Percentiles rank a stretch among this genome's conserved stretches.
These are phyloP conservation scores for Musa balbisiana DNA, from an alignment of 202 grass and related monocot genomes.

Conservation along the genomic window DNA sequence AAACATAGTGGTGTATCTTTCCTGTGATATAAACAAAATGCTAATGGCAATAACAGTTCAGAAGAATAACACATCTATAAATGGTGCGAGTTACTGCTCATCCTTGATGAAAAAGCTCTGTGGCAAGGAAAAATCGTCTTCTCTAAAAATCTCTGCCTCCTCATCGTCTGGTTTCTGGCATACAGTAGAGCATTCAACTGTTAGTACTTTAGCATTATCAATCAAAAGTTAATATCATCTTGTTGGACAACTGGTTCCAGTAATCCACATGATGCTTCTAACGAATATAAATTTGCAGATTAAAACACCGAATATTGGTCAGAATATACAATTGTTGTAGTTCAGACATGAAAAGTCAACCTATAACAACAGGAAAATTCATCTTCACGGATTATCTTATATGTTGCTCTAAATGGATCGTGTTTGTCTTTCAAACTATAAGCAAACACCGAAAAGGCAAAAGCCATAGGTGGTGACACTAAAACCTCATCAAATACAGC, in stretches of 20 bases:
- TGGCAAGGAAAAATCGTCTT: constrained; percentile 77
- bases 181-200: not conserved
- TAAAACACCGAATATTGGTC: no score
- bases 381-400: no score
- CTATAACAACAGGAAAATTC: no score
- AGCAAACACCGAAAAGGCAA: not conserved
- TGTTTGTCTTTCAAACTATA: no score
- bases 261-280: no score
- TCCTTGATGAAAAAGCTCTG: constrained; percentile 55
- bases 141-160: constrained; percentile 59
- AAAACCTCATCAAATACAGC: not conserved
- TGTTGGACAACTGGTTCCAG: no score
- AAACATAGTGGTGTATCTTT: not conserved
- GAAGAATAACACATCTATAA: not conserved
- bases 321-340: no score
- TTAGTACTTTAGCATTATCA: constrained; percentile 9
- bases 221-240: not conserved
- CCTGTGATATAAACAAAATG: not conserved
- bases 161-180: constrained; percentile 87
- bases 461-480: not conserved
- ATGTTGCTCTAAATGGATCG: no score
- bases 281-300: no score
- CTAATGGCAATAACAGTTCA: not conserved
- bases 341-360: no score
- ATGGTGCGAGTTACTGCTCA: constrained; percentile 30